phyloP scores from a whole-genome alignment of 441 rosid genomes.

The Codiaeum variegatum region DNA sequence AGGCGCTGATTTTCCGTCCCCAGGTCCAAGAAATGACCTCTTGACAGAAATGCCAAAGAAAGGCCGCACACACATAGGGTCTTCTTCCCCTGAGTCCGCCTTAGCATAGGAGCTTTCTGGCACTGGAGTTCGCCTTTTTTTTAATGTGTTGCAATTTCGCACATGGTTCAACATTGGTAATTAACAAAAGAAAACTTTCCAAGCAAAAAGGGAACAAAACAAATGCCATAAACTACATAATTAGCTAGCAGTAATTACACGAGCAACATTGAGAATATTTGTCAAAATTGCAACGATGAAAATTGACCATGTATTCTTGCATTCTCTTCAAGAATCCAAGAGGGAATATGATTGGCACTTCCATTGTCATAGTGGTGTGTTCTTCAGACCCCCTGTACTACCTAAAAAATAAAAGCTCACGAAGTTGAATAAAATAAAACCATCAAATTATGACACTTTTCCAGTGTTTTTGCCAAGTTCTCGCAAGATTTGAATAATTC shows the following conservation, averaged over 20 bases:
- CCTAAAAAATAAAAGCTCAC: not conserved
- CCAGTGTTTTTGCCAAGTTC: not conserved
- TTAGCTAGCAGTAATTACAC: not conserved
- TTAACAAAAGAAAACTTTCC: not conserved
- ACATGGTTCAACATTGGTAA: not conserved
- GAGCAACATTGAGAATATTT: not conserved
- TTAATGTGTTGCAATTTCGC: not conserved
- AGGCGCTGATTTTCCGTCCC: too few species aligned
- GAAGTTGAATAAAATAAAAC: not conserved
- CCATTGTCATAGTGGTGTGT: not conserved
- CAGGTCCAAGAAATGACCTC: too few species aligned
- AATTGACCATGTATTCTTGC: not conserved
- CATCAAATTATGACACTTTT: not conserved
- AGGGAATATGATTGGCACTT: not conserved
- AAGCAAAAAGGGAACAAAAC: not conserved
- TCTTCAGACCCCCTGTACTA: not conserved
- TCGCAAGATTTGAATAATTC: not conserved
- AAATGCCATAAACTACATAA: not conserved
- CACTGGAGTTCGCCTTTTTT: too few species aligned
- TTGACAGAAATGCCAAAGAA: too few species aligned
- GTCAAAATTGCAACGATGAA: not conserved
- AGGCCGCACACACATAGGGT: too few species aligned
- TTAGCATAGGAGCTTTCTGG: too few species aligned
- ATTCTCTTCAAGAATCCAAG: not conserved
- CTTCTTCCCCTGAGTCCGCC: too few species aligned